A percentile compares a stretch with the other conserved stretches of the same genome.
Conservation (phyloP, 139 green algal genomes). For the Micromonas commoda region DNA sequence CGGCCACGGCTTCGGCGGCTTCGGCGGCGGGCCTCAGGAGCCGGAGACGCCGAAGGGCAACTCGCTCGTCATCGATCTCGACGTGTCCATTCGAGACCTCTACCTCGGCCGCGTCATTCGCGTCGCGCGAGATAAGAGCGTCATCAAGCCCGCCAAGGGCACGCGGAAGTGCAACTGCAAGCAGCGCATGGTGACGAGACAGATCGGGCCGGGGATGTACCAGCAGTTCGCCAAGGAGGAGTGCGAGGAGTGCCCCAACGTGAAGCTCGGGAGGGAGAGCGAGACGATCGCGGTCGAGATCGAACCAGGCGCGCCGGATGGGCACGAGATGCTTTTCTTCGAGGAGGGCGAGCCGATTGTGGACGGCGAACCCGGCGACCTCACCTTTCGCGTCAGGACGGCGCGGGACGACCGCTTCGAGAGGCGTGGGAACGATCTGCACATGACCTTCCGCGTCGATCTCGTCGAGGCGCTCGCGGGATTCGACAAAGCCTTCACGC, state of each 20-base stretch:
- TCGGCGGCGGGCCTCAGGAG: conserved; percentile 60
- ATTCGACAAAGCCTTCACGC: conserved; percentile 70
- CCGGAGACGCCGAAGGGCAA: conserved; percentile 75
- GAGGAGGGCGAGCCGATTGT: conserved; percentile 89
- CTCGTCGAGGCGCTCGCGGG: conserved; percentile 82
- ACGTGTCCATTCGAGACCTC: conserved; percentile 78
- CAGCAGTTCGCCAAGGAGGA: conserved; percentile 84
- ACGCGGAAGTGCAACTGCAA: conserved; percentile 95
- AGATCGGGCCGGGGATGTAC: conserved; percentile 96
- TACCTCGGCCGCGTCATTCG: conserved; percentile 81
- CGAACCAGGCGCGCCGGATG: conserved; percentile 79
- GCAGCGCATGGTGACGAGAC: conserved; percentile 83
- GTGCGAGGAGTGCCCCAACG: conserved; percentile 87
- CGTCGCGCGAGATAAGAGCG: conserved; percentile 82
- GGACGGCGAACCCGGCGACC: conserved; percentile 91
- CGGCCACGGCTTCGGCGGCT: conserved; percentile 45
- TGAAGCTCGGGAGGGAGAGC: conserved; percentile 73
- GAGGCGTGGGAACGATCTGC: conserved; percentile 52
- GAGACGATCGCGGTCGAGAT: conserved; percentile 78
- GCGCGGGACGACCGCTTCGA: conserved; percentile 13
- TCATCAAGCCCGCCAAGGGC: conserved; percentile 72
- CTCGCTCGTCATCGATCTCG: conserved; percentile 73
- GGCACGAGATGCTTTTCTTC: conserved; percentile 84
- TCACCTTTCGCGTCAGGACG: conserved; percentile 50
- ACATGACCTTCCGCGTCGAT: conserved; percentile 59